Percentiles rank a stretch among this genome's conserved stretches.
Conservation (phyloP, 257 asterid genomes). For the Anisodus tanguticus region DNA sequence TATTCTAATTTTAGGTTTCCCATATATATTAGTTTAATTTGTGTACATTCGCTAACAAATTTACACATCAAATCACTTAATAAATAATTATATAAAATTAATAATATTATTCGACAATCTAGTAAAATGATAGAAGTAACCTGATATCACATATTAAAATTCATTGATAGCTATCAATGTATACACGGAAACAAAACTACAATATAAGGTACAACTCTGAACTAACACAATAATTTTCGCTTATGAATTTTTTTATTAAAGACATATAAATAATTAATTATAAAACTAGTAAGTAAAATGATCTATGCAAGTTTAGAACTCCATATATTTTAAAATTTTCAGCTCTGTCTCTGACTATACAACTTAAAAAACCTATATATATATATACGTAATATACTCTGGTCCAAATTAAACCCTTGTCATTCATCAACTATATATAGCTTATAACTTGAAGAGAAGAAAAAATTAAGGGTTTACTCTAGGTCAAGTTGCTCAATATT, state of each 20-base stretch:
- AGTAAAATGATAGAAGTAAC: too few species aligned
- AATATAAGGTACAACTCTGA: too few species aligned
- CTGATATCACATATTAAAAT: too few species aligned
- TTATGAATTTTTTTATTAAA: too few species aligned
- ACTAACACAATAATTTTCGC: too few species aligned
- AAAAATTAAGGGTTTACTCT: neutral
- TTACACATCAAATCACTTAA: too few species aligned
- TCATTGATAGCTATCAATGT: too few species aligned
- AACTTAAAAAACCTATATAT: neutral
- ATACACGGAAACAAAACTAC: too few species aligned
- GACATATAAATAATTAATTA: neutral
- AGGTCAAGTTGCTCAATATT: neutral
- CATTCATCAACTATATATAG: neutral
- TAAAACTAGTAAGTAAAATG: neutral
- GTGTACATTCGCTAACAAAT: neutral
- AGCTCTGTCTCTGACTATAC: neutral
- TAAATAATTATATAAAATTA: too few species aligned
- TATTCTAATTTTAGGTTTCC: conserved; percentile 32
- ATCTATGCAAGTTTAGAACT: neutral
- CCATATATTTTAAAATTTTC: neutral
- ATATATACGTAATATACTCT: neutral
- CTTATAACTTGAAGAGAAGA: neutral
- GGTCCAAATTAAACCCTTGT: neutral
- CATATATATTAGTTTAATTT: neutral
- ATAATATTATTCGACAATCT: too few species aligned